These are phyloP conservation scores for Cymbopogon citratus DNA, from an alignment of 176 grass and related monocot genomes.

Conservation along the genomic window DNA sequence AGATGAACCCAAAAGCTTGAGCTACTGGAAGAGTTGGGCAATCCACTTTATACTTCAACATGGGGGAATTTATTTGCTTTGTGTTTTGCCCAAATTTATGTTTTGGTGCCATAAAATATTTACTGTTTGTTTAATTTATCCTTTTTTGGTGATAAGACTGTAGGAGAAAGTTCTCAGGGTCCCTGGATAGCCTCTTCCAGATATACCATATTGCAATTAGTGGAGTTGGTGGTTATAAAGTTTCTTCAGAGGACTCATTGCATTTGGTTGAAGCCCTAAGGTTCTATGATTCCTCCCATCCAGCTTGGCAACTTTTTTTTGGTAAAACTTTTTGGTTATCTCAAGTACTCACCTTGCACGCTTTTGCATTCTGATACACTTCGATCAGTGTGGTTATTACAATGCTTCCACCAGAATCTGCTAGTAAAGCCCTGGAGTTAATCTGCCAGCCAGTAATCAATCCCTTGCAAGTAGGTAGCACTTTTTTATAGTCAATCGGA, in stretches of 20 bases:
- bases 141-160: conserved; percentile 56
- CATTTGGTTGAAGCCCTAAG: conserved; percentile 99
- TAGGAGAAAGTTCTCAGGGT: conserved; percentile 75
- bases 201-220: conserved; percentile 95
- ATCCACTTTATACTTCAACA: not conserved
- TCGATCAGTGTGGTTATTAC: conserved; percentile 68
- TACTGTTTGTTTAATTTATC: conserved; percentile 10
- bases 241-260: conserved; percentile 92
- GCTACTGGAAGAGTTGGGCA: not conserved
- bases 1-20: not conserved
- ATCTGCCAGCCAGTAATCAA: conserved; percentile 78
- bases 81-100: not conserved
- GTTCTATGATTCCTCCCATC: conserved; percentile 37
- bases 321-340: conserved; percentile 1
- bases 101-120: not conserved
- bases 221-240: conserved; percentile 96
- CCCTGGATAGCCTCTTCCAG: conserved; percentile 88
- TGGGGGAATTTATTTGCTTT: not conserved
- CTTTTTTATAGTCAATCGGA: not conserved
- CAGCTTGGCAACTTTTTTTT: conserved; percentile 1
- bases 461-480: conserved; percentile 61
- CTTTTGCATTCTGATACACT: conserved; percentile 10
- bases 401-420: conserved; percentile 70
- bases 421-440: conserved; percentile 81
- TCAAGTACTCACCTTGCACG: conserved; percentile 16